Conservation (phyloP, 2,329 filamentous ascomycete genomes). For the Penicillium corylophilum region DNA sequence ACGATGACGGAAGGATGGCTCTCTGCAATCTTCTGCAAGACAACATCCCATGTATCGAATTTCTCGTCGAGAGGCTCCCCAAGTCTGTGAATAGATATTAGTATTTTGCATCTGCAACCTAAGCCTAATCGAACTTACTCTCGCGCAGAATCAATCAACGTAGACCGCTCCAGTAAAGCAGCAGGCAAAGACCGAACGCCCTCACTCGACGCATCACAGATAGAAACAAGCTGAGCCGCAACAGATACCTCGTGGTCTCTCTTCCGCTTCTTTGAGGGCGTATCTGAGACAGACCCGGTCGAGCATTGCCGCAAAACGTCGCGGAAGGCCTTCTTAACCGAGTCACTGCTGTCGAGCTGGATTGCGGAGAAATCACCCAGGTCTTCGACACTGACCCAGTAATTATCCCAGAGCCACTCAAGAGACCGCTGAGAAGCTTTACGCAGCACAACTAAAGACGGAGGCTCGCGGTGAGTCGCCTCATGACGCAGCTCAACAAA, state of each 20-base stretch:
- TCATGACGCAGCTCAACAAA: slow-evolving; percentile 90
- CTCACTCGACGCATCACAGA: slow-evolving; percentile 24
- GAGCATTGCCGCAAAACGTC: slow-evolving; percentile 19
- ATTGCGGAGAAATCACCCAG: slow-evolving; percentile 2
- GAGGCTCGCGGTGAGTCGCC: slow-evolving; percentile 84
- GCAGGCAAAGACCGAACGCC: slow-evolving; percentile 22
- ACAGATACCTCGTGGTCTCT: slow-evolving; percentile 23
- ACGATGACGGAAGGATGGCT: slow-evolving; percentile 36
- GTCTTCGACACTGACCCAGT: slow-evolving; percentile 64
- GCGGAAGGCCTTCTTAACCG: slow-evolving; percentile 21
- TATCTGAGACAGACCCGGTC: slow-evolving; percentile 9
- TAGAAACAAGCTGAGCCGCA: slow-evolving; percentile 27
- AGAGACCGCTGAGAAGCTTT: slow-evolving; percentile 68
- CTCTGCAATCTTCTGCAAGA: slow-evolving; percentile 38
- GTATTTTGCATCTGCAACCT: not conserved
- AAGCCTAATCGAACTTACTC: slow-evolving; percentile 22
- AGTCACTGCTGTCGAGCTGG: slow-evolving; percentile 10
- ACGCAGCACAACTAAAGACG: slow-evolving; percentile 70
- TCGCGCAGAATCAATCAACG: slow-evolving; percentile 27
- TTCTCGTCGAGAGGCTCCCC: slow-evolving; percentile 28
- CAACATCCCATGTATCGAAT: slow-evolving; percentile 37
- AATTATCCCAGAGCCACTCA: slow-evolving; percentile 84
- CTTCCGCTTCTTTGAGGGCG: slow-evolving; percentile 31
- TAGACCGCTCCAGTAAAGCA: slow-evolving; percentile 28
- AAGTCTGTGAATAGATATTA: slow-evolving; percentile 16